Evolutionary conservation across 352 stramenopile species (phyloP), one percentile per base, ranked within the genome.

Genomic region (Phytophthora crassamura): DNA sequence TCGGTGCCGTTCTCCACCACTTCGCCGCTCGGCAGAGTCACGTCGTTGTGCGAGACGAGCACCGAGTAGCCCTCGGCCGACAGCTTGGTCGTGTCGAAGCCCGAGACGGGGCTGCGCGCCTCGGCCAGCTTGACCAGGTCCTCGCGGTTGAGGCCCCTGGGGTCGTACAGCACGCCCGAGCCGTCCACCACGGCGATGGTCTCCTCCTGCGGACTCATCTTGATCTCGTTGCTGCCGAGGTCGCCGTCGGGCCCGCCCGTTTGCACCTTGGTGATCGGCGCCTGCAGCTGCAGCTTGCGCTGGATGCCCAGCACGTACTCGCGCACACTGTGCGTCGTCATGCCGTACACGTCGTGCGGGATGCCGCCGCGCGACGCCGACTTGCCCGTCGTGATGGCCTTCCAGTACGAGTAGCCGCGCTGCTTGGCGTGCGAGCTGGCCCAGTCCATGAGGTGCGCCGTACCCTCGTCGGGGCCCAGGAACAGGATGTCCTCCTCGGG

Each of bases 341-440:
- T 97, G 51, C 97, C 97, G 80, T 97, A 99, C 59, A 97, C 87
- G 64, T 99, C 98, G 84, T 99, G 97, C 47, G 98, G 98, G 71
- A 99, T 99, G 36, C 97, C 97, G 16, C 90, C 93, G 28, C 90
- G 80, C n/a, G 69, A 83, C n/a, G 78, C 79, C 18, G 97, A 97
- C 80, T 99, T 99, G 78, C 89, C 97, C 18, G 84, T 98, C 69
- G 98, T 99, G 77, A 99, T 99, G 28, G 97, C 95, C 54, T 93
- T 91, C 60, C 96, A 98, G 72, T 97, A 98, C 35, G 84, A 86
- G 74, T 99, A 98, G 28, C 95, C 93, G 49, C 97, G 86, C 64
- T 97, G 73, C 69, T 81, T 94, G 32, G 97, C 97, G 66, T 97
- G 90, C 48, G 91, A 85, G 40, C 97, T 97, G 33, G 98, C 94